phyloP scores from a whole-genome alignment of 1,139 yeast species.

The Magnusiomyces ingens region DNA sequence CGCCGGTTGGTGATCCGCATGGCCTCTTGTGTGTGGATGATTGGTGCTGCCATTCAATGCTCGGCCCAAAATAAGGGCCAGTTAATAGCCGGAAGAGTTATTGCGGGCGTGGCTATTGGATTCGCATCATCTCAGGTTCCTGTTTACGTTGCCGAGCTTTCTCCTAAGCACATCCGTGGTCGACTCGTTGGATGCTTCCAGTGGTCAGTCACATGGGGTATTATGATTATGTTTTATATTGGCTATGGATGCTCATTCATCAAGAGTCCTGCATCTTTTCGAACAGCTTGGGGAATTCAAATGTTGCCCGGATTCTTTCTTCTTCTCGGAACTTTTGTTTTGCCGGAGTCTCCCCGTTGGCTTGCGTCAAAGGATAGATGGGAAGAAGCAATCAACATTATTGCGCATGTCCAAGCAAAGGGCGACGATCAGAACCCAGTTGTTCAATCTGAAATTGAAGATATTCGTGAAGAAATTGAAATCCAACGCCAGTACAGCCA shows the following conservation, averaged over 20 bases:
- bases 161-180: constrained; percentile 62
- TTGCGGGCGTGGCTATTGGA: constrained; percentile 67
- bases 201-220: constrained; percentile 64
- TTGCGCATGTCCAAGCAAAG: constrained; percentile 46
- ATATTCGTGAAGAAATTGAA: constrained; percentile 44
- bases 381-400: constrained; percentile 54
- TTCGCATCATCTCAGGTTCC: constrained; percentile 66
- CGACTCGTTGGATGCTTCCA: constrained; percentile 60
- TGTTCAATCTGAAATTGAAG: constrained; percentile 52
- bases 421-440: constrained; percentile 49
- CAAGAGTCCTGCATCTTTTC: constrained; percentile 47
- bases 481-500: constrained; percentile 24
- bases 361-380: constrained; percentile 54
- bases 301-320: constrained; percentile 53
- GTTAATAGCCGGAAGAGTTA: constrained; percentile 52
- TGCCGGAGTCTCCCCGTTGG: constrained; percentile 78
- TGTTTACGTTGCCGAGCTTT: constrained; percentile 66
- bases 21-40: constrained; percentile 65
- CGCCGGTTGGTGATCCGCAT: constrained; percentile 68
- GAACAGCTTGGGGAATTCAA: constrained; percentile 66
- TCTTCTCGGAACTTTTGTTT: constrained; percentile 42
- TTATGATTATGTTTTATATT: constrained; percentile 51
- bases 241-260: constrained; percentile 53
- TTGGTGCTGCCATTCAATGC: constrained; percentile 80
- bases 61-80: constrained; percentile 73